Evolutionary conservation across 441 rosid genomes (phyloP).

Genomic region (Brassica balearica): DNA sequence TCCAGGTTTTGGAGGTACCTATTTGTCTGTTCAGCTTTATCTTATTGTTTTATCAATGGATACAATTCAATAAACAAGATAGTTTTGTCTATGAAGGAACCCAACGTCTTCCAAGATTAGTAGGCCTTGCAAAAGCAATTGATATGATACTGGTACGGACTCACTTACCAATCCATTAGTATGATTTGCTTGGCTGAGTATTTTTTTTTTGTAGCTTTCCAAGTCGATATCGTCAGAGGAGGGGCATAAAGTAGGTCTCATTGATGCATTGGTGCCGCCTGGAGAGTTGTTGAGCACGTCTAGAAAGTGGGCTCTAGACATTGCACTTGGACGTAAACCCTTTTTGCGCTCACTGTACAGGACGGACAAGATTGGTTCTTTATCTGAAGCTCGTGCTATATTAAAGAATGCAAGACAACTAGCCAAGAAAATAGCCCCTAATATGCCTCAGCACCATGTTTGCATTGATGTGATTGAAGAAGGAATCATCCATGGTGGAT

Average conservation of each 20-base stretch:
- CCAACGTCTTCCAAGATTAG: slow-evolving; percentile 94
- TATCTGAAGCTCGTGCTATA: slow-evolving; percentile 77
- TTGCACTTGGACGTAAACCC: slow-evolving; percentile 75
- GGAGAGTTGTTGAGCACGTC: slow-evolving; percentile 80
- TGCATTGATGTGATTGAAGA: slow-evolving; percentile 92
- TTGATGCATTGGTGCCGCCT: slow-evolving; percentile 80
- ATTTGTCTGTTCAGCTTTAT: slow-evolving; percentile 12
- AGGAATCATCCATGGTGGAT: slow-evolving; percentile 90
- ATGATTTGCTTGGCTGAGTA: slow-evolving; percentile 17
- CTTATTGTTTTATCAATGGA: slow-evolving; percentile 2
- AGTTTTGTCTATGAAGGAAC: slow-evolving; percentile 65
- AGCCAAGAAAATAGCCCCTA: slow-evolving; percentile 76
- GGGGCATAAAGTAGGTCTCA: slow-evolving; percentile 82
- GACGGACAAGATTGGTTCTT: slow-evolving; percentile 85
- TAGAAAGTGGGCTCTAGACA: slow-evolving; percentile 86
- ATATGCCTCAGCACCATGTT: slow-evolving; percentile 89
- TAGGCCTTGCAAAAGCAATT: slow-evolving; percentile 85
- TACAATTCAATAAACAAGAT: slow-evolving; percentile 24
- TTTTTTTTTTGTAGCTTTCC: slow-evolving; percentile 64
- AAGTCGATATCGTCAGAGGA: slow-evolving; percentile 88
- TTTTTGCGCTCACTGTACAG: slow-evolving; percentile 84
- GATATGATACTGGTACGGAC: slow-evolving; percentile 83
- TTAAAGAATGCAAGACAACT: slow-evolving; percentile 67
- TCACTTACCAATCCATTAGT: neutral
- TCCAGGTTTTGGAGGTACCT: slow-evolving; percentile 92